Evolutionary conservation across 495 filamentous ascomycete species (phyloP), one percentile per base, ranked within the genome.

Genomic region (Lasiosphaeris hirsuta): DNA sequence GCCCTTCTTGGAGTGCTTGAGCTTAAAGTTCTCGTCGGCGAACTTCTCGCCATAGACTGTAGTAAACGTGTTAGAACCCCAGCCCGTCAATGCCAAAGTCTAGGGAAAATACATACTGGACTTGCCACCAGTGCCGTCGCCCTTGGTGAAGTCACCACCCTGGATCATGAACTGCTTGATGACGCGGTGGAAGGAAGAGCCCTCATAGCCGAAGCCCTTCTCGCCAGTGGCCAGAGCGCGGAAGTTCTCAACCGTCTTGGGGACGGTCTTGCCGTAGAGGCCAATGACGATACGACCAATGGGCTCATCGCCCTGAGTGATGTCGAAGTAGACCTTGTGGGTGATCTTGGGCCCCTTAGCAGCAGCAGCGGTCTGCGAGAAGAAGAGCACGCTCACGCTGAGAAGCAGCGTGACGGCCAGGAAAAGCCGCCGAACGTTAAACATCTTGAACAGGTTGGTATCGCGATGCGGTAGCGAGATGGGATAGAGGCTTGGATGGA

Each of bases 131-230:
- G 92, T 97, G 67, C 92, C 93, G 69, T 99, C 92, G 62, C 86
- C 86, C 60, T 86, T 90, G 73, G 95, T 99, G 79, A 99, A 99
- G 78, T 99, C 95, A 77, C 95, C 94, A 71, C 94, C 94, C 78
- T 98, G 94, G 72, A 97, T 96, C 94, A 98, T 98, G 81, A 98
- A 98, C 55, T 88, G 67, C 80, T 93, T 92, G 80, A 98, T 98
- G 68, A 98, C 95, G 76, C 94, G 90, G 84, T 98, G 94, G 87
- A 98, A 98, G 71, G 76, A 84, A 18, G 92, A 96, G 36, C 90
- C 92, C 74, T 97, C 85, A 72, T 97, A 98, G 55, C 94, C 94
- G 69, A 88, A 97, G 66, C 90, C 94, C 77, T 97, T 90, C 85
- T 99, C 92, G 61, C 94, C 94, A 57, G 94, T 97, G 64, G 92